Base-by-base conservation (phyloP, 1,284 basidiomycete genomes). In the Neolentinus lepideus region DNA sequence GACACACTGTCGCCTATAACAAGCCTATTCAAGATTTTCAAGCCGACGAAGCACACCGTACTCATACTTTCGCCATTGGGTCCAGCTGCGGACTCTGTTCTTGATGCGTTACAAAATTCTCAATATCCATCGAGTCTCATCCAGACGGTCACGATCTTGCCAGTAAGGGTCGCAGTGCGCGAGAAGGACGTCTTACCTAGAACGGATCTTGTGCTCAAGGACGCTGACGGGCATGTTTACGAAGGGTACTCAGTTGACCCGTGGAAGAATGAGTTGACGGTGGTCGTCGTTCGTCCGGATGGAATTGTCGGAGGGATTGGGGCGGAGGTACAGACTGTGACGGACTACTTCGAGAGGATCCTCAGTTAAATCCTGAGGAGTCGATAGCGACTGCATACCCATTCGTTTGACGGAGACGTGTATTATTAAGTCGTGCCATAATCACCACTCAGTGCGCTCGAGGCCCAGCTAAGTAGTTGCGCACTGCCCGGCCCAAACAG, bases 41-140 rank as follows among this genome's bases (percentile, higher is more conserved):
- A 31, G 11, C 54, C 58, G 4, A 31, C 45, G 10, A 31, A 24
- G 12, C 63, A 64, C 47, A 61, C 61, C 8, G 65, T 65, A 66
- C 68, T 71, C 59, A 70, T 64, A 57, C 67, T 67, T n/a, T 69
- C 69, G 59, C 29, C 36, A 2, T 45, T 21, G 14, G 3, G 31
- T 3, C 6, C 38, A 16, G 6, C 38, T 3, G 38, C 38, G 38
- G 38, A 43, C 38, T 4, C 12, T 16, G 38, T 43, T 6, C 3
- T 43, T 6, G 19, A 3, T 3, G 38, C 38, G 8, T 16, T 43
- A 16, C 16, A 21, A 16, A 16, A 3, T 4, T n/a, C n/a, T n/a
- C n/a, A n/a, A n/a, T 43, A 43, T 16, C 38, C 38, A 6, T 4
- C 38, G 8, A 16, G 38, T 16, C 3, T 43, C 6, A 16, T 43